phyloP scores from a whole-genome alignment of 208 protist genomes.

The Leishmania guyanensis region DNA sequence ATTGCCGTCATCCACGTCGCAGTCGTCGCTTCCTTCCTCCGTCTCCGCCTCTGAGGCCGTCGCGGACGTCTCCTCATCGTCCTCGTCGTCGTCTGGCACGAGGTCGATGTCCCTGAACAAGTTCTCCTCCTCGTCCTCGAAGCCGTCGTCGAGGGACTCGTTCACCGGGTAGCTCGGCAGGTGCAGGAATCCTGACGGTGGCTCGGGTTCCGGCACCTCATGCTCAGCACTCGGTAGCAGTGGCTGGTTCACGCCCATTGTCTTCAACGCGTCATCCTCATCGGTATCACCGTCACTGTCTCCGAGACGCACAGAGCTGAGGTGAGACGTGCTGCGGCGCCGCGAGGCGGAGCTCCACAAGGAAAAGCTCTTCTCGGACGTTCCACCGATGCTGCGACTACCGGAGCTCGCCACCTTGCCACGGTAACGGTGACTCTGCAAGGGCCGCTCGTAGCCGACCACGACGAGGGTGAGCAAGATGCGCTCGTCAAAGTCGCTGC shows the following conservation, averaged over 20 bases:
- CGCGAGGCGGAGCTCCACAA: conserved; percentile 21
- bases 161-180: conserved; percentile 36
- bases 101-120: conserved; percentile 46
- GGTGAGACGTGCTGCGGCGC: conserved; percentile 17
- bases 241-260: conserved; percentile 11
- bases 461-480: conserved; percentile 38
- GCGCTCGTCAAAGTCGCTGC: conserved; percentile 42
- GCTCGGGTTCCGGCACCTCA: conserved; percentile 29
- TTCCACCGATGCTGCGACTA: conserved; percentile 20
- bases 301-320: conserved; percentile 2
- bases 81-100: conserved; percentile 36
- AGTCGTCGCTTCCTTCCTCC: conserved; percentile 18
- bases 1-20: conserved; percentile 21
- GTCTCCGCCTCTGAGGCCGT: conserved; percentile 20
- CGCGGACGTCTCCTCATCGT: conserved; percentile 25
- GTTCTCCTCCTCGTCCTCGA: conserved; percentile 47
- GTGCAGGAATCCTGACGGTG: conserved; percentile 34
- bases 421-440: conserved; percentile 11
- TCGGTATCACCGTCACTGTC: conserved; percentile 24
- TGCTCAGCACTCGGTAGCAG: conserved; percentile 9
- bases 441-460: conserved; percentile 35
- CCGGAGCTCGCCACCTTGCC: conserved; percentile 4
- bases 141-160: conserved; percentile 38
- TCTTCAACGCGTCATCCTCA: background rate
- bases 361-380: conserved; percentile 28